These are phyloP conservation scores for Avena eriantha DNA, from an alignment of 176 grass and related monocot genomes.

Conservation along the genomic window DNA sequence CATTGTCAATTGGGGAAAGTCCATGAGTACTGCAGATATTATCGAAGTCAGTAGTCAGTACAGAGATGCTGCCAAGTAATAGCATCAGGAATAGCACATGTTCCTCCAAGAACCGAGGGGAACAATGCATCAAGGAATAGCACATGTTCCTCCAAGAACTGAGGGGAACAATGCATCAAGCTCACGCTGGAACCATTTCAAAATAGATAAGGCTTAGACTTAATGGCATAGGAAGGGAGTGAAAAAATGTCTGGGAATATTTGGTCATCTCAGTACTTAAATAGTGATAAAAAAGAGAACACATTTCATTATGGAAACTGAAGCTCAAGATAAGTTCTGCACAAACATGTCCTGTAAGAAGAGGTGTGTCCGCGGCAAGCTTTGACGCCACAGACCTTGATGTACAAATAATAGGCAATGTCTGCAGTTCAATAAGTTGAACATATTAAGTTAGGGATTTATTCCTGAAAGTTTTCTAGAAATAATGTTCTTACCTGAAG, in stretches of 20 bases:
- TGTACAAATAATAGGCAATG: constrained; percentile 76
- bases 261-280: constrained; percentile 7
- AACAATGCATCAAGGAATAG: constrained; percentile 45
- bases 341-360: constrained; percentile 53
- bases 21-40: constrained; percentile 85
- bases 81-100: not conserved
- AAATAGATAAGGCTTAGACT: constrained; percentile 25
- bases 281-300: not conserved
- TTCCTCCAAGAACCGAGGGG: constrained; percentile 70
- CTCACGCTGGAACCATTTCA: constrained; percentile 65
- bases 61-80: not conserved
- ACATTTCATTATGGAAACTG: not conserved
- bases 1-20: constrained; percentile 96
- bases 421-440: constrained; percentile 42
- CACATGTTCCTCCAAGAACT: constrained; percentile 48
- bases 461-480: not conserved
- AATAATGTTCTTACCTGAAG: constrained; percentile 46
- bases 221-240: constrained; percentile 19
- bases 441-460: constrained; percentile 29
- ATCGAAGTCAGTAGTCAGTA: constrained; percentile 18
- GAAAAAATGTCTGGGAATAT: constrained; percentile 5
- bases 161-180: constrained; percentile 93
- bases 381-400: constrained; percentile 82
- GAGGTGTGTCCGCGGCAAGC: constrained; percentile 69
- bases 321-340: not conserved